Evolutionary conservation across 768 basidiomycete genomes (phyloP).

Genomic region (Mycena vulgaris): DNA sequence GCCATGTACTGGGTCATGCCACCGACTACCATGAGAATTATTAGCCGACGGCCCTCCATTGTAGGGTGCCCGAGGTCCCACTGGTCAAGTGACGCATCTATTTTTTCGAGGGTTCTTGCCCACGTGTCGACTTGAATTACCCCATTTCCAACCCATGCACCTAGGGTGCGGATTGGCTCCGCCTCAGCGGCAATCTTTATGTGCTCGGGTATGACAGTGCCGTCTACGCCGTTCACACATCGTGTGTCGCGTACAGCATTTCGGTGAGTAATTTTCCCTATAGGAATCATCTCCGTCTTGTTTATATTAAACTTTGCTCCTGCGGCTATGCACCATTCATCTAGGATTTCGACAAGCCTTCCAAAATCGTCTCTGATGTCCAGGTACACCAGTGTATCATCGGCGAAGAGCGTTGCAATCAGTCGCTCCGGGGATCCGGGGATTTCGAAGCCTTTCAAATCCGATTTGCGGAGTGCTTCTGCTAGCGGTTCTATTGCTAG

Average conservation of each 20-base stretch:
- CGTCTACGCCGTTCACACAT: conserved; percentile 6
- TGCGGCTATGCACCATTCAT: background rate
- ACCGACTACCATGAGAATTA: no score
- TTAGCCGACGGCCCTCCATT: conserved; percentile 21
- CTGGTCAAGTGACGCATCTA: background rate
- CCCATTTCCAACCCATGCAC: conserved; percentile 17
- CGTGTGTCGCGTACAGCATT: background rate
- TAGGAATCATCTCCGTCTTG: conserved; percentile 42
- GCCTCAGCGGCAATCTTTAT: conserved; percentile 7
- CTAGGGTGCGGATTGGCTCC: conserved; percentile 3
- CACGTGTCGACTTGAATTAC: conserved; percentile 6
- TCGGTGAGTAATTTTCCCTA: conserved; percentile 37
- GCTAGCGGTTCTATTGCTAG: background rate
- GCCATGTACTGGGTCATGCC: conserved; percentile 40
- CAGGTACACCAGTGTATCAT: conserved; percentile 20
- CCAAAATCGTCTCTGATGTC: conserved; percentile 9
- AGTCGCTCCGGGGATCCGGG: background rate
- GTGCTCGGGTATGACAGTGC: background rate
- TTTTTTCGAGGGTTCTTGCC: conserved; percentile 25
- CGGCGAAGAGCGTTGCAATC: conserved; percentile 16
- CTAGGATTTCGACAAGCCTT: background rate
- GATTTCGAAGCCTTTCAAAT: background rate
- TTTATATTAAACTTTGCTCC: conserved; percentile 39
- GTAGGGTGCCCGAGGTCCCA: conserved; percentile 35
- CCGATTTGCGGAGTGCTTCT: background rate